Evolutionary conservation across 2,329 filamentous ascomycete genomes (phyloP).

Genomic region (Penicillium paneum): DNA sequence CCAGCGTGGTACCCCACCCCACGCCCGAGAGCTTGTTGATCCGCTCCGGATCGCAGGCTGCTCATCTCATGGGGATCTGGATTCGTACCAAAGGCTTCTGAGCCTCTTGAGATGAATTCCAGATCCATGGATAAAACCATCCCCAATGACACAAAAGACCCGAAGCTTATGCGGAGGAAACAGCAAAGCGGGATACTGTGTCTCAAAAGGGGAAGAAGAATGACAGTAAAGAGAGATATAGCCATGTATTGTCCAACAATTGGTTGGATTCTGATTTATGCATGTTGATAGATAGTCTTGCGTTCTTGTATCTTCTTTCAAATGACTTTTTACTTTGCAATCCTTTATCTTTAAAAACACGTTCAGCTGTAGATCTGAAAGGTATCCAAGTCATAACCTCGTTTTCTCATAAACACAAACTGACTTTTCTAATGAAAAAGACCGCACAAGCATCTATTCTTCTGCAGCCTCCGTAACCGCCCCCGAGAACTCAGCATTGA

Average conservation of each 20-base stretch:
- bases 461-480: conserved; percentile 16
- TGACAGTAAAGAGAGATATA: background rate
- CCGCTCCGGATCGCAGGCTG: background rate
- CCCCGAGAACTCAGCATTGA: conserved; percentile 45
- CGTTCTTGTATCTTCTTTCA: background rate
- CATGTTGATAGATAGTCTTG: conserved; percentile 4
- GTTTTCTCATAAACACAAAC: conserved; percentile 2
- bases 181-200: conserved; percentile 2
- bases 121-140: background rate
- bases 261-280: conserved; percentile 4
- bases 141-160: conserved; percentile 1
- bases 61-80: background rate
- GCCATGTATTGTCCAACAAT: background rate
- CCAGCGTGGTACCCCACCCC: background rate
- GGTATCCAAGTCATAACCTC: background rate
- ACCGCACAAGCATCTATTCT: conserved; percentile 1
- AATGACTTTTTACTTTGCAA: background rate
- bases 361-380: background rate
- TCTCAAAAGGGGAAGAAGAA: conserved; percentile 8
- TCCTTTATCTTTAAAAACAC: background rate
- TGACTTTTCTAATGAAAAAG: background rate
- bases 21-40: background rate
- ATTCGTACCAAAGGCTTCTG: background rate
- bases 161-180: conserved; percentile 4
- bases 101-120: background rate